Base-by-base conservation (phyloP, 768 basidiomycete species). In the Scleroderma citrinum region DNA sequence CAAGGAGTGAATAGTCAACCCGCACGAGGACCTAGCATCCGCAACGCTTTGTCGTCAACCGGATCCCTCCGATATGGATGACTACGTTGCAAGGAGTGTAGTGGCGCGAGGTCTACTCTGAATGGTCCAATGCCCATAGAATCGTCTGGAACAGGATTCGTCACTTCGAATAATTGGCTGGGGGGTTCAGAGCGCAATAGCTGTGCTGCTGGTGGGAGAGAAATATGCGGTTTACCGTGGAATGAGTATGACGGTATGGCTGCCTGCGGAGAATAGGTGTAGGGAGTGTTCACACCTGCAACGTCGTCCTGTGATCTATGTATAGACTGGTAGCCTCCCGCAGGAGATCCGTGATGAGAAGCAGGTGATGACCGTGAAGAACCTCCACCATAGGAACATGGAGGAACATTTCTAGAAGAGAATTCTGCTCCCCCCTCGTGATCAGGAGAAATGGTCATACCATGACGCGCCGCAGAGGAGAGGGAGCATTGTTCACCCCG, bases 21-120 rank as follows among this genome's bases (percentile, higher is more conserved):
- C 31, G 67, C 59, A 43, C 65, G 67, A 42, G 69, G 65, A 34
- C 66, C 63, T 39, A 82, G 67, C 46, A 76, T 62, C 34, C 83
- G 72, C 57, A 87, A 60, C 34, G 77, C 74, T 51, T 72, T 74
- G 55, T 87, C 85, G 62, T 87, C 85, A 24, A 72, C 56, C 21
- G 79, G 80, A 48, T 82, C 73, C 49, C 85, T 75, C 43, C 75
- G 71, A 48, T 82, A 85, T 7, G 78, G 75, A 54, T 79, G 78
- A 37, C 61, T 68, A 19, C 81, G 74, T 39, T 71, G 73, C 48
- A 85, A 68, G 17, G 76, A 67, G 46, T 76, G 69, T 43, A 87
- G 70, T 13, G 85, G 83, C 7, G 78, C 81, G 14, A 87, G 73
- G 50, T 73, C 74, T 31, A 71, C 65, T 30, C 67, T 62, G 14